Percentiles rank a stretch among this genome's conserved stretches.
phyloP scores from a whole-genome alignment of 1,139 yeast genomes.

The Blastobotrys malaysiensis region DNA sequence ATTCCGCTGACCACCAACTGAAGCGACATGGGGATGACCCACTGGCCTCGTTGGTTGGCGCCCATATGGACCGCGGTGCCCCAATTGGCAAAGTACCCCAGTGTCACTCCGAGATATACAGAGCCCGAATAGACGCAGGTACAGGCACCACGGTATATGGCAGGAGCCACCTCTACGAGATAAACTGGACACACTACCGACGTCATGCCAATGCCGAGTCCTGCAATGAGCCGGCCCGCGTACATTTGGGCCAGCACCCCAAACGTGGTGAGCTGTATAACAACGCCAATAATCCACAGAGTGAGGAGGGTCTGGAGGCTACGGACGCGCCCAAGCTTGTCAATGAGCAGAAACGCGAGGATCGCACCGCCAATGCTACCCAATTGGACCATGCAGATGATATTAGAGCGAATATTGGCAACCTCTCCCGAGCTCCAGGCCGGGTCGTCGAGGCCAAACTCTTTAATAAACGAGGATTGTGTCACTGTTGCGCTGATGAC shows the following conservation, averaged over 20 bases:
- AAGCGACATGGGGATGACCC: slow-evolving; percentile 35
- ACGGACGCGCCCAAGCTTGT: slow-evolving; percentile 50
- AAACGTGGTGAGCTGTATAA: slow-evolving; percentile 45
- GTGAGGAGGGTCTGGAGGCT: slow-evolving; percentile 42
- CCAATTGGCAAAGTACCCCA: slow-evolving; percentile 47
- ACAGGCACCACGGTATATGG: slow-evolving; percentile 47
- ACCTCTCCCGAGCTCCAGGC: slow-evolving; percentile 25
- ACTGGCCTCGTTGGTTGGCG: slow-evolving; percentile 25
- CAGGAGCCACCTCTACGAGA: slow-evolving; percentile 50
- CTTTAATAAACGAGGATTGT: slow-evolving; percentile 40
- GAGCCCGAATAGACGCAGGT: slow-evolving; percentile 50
- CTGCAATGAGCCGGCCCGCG: slow-evolving; percentile 9
- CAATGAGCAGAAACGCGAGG: slow-evolving; percentile 47
- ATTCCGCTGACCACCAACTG: slow-evolving; percentile 44
- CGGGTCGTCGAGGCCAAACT: slow-evolving; percentile 45
- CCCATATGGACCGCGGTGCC: slow-evolving; percentile 37
- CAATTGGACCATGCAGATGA: slow-evolving; percentile 57
- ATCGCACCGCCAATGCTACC: slow-evolving; percentile 57
- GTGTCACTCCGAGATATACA: slow-evolving; percentile 50
- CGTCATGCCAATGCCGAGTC: slow-evolving; percentile 48
- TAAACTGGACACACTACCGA: slow-evolving; percentile 54
- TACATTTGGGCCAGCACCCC: slow-evolving; percentile 38
- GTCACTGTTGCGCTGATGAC: slow-evolving; percentile 44
- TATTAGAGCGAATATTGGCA: slow-evolving; percentile 49
- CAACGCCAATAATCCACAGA: slow-evolving; percentile 44